Evolutionary conservation across 139 green algal species (phyloP).

Genomic region (Zygnema cylindricum): DNA sequence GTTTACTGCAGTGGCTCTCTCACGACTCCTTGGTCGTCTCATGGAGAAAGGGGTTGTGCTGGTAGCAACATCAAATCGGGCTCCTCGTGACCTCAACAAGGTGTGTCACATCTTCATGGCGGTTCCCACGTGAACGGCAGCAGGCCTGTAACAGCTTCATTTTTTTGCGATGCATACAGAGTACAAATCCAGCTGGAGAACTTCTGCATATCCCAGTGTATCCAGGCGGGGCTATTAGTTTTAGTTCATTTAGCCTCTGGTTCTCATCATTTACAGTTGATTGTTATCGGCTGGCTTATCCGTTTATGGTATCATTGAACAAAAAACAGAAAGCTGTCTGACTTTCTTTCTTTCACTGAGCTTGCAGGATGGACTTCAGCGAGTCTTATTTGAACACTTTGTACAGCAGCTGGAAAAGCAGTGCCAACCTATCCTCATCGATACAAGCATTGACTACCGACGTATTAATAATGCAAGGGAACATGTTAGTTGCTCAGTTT

Average conservation of each 20-base stretch:
- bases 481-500: too few relatives aligned
- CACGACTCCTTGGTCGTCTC: constrained; percentile 26
- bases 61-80: constrained; percentile 42
- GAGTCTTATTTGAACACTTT: constrained; percentile 46
- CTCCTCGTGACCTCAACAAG: constrained; percentile 57
- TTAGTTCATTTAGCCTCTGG: too few relatives aligned
- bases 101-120: constrained; percentile 10
- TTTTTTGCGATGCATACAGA: too few relatives aligned
- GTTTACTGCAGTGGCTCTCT: constrained; percentile 52
- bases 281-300: too few relatives aligned
- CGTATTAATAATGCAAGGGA: constrained; percentile 20
- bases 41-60: constrained; percentile 29
- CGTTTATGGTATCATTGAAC: too few relatives aligned
- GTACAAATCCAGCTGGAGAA: too few relatives aligned
- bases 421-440: constrained; percentile 4
- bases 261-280: too few relatives aligned
- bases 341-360: not conserved
- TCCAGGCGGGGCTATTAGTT: too few relatives aligned
- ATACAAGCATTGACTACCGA: constrained; percentile 25
- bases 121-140: not conserved
- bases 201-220: too few relatives aligned
- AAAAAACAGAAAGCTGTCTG: too few relatives aligned
- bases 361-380: constrained; percentile 48
- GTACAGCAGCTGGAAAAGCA: not conserved
- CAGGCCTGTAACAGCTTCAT: too few relatives aligned